phyloP scores from a whole-genome alignment of 2,329 filamentous ascomycete genomes.

The Aspergillus aculeatinus region DNA sequence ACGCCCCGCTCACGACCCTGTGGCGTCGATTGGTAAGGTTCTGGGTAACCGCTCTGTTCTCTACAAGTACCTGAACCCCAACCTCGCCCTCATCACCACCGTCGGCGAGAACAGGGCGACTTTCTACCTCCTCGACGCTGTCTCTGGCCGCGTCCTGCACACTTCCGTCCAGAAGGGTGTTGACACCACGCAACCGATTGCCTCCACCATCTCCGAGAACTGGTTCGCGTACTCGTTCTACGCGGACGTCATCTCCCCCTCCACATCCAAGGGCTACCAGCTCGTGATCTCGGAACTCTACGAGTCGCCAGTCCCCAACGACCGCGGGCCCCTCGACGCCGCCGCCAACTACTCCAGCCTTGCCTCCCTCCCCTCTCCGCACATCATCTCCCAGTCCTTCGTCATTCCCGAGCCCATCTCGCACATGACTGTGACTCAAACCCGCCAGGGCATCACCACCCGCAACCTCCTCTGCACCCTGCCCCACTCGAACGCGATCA shows the following conservation, averaged over 20 bases:
- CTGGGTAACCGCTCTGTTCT: constrained; percentile 88
- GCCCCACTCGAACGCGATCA: constrained; percentile 68
- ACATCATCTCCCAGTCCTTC: constrained; percentile 76
- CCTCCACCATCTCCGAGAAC: constrained; percentile 84
- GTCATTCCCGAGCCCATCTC: constrained; percentile 77
- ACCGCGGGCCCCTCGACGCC: constrained; percentile 74
- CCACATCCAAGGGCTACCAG: constrained; percentile 74
- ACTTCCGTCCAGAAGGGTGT: constrained; percentile 70
- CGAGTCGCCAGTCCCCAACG: constrained; percentile 78
- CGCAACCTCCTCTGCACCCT: constrained; percentile 79
- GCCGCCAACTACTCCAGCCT: constrained; percentile 75
- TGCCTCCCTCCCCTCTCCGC: constrained; percentile 63
- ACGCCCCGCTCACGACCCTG: constrained; percentile 73
- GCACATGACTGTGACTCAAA: constrained; percentile 80
- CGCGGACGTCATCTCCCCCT: constrained; percentile 49
- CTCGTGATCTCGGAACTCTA: constrained; percentile 85
- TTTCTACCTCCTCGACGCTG: constrained; percentile 78
- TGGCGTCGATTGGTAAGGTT: constrained; percentile 93
- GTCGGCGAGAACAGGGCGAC: constrained; percentile 63
- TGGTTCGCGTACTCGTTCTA: constrained; percentile 89
- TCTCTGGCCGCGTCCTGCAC: constrained; percentile 78
- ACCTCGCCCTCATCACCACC: constrained; percentile 73
- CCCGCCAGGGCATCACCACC: constrained; percentile 84
- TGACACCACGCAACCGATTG: constrained; percentile 70
- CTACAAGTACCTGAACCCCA: constrained; percentile 96